These are phyloP conservation scores for Phytopythium cucurbitacearum DNA, from an alignment of 352 stramenopile species.

Conservation along the genomic window DNA sequence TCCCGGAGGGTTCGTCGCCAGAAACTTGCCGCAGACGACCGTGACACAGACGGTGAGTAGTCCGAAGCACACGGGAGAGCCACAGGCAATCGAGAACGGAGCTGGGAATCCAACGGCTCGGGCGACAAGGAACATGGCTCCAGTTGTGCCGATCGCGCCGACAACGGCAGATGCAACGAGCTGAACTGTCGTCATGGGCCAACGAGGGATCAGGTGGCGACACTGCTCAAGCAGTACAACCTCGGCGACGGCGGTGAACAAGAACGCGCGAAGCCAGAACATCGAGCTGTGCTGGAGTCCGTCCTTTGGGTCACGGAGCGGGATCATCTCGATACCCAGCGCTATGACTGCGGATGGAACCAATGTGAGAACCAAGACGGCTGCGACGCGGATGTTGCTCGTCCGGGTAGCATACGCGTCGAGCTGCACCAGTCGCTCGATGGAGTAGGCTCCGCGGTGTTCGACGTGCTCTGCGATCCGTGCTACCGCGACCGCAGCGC, in stretches of 20 bases:
- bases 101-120: conserved; percentile 16
- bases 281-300: conserved; percentile 10
- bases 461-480: conserved; percentile 12
- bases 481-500: too few relatives aligned
- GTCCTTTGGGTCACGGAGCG: conserved; percentile 9
- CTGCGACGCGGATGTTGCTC: too few relatives aligned
- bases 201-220: conserved; percentile 9
- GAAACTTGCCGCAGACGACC: conserved; percentile 6
- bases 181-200: conserved; percentile 1
- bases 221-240: conserved; percentile 14
- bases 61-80: conserved; percentile 7
- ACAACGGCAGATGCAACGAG: conserved; percentile 11
- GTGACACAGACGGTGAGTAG: conserved; percentile 5
- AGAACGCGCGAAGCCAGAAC: conserved; percentile 14
- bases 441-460: conserved; percentile 15
- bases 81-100: conserved; percentile 16
- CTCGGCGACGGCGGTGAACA: conserved; percentile 11
- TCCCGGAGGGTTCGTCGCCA: conserved; percentile 8
- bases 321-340: conserved; percentile 12
- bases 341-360: conserved; percentile 8
- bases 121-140: conserved; percentile 7
- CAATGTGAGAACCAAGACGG: conserved; percentile 9
- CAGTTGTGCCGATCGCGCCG: conserved; percentile 4
- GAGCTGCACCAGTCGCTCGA: conserved; percentile 15
- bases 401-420: conserved; percentile 5